These are phyloP conservation scores for Xylaria sp. DNA, from an alignment of 2,329 filamentous ascomycete species.

Conservation along the genomic window DNA sequence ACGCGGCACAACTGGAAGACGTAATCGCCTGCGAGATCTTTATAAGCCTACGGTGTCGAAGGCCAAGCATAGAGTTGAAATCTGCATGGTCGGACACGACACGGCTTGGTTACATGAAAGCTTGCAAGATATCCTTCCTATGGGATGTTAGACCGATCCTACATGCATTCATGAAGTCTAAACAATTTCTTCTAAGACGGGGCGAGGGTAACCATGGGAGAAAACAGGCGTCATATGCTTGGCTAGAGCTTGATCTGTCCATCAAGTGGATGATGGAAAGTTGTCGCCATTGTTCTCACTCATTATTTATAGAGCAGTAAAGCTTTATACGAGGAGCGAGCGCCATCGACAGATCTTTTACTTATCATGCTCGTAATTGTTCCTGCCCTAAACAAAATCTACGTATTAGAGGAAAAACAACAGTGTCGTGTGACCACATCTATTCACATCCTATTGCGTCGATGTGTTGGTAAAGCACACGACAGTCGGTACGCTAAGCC, in stretches of 20 bases:
- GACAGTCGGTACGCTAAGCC: background rate
- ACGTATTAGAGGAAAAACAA: background rate
- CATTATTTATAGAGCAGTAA: background rate
- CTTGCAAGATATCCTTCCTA: background rate
- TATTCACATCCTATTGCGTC: background rate
- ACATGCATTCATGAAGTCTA: background rate
- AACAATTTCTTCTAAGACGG: background rate
- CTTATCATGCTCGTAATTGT: background rate
- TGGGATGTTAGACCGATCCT: background rate
- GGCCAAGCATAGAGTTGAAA: background rate
- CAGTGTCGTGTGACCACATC: slow-evolving; percentile 3
- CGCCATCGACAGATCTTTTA: background rate
- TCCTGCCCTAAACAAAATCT: background rate
- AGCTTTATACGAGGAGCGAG: background rate
- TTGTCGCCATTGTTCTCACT: background rate
- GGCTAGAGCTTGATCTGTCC: background rate
- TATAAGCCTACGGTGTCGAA: background rate
- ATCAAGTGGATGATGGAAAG: background rate
- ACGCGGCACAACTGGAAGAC: slow-evolving; percentile 1
- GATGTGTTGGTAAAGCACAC: background rate
- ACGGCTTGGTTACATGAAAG: background rate
- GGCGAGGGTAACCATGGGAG: background rate
- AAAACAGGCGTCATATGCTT: background rate
- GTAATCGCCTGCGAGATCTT: slow-evolving; percentile 5
- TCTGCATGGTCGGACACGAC: background rate